Evolutionary conservation across 805 yeast species (phyloP).

Genomic region (Candida alai): DNA sequence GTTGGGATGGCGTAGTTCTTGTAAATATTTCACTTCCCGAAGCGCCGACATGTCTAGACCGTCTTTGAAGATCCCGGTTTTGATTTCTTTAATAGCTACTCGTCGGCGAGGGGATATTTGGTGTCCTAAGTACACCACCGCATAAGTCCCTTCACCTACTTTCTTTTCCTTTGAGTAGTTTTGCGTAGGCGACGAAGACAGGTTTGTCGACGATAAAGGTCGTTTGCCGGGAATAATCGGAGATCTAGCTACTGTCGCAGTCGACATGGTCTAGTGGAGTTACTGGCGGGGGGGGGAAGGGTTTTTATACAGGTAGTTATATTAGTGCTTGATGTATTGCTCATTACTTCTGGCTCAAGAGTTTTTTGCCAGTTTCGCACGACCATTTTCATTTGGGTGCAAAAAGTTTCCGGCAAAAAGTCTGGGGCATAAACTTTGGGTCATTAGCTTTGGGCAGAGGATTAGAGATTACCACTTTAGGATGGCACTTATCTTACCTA

Average conservation of each 20-base stretch:
- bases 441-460: no score
- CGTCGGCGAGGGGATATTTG: conserved; percentile 50
- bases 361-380: neutral
- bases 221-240: neutral
- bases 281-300: neutral
- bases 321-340: neutral
- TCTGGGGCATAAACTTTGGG: no score
- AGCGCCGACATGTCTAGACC: conserved; percentile 97
- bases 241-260: conserved; percentile 2
- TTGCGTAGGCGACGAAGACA: conserved; percentile 9
- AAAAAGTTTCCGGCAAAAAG: no score
- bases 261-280: conserved; percentile 9
- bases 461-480: no score
- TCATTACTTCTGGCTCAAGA: neutral
- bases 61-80: conserved; percentile 89
- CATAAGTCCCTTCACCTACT: conserved; percentile 99
- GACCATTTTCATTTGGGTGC: neutral
- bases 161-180: conserved; percentile 60
- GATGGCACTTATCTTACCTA: no score
- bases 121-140: conserved; percentile 86
- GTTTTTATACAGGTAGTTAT: no score
- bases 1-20: conserved; percentile 67
- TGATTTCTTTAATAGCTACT: conserved; percentile 93
- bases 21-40: conserved; percentile 85
- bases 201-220: conserved; percentile 4